Base-by-base conservation (phyloP, 73 alveolate genomes). In the Paramecium octaurelia region DNA sequence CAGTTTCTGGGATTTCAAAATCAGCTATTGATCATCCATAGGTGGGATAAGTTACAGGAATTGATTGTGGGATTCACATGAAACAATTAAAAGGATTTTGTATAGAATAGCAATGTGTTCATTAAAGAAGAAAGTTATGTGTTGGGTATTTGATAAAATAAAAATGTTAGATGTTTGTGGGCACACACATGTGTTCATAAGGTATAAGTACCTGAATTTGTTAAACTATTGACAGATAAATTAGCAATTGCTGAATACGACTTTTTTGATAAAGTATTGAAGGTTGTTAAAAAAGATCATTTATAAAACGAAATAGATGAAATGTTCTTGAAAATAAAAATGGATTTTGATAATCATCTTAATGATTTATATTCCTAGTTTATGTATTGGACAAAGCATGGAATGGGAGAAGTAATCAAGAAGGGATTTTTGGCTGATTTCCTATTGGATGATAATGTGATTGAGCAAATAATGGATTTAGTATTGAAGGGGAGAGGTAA, bases 311-410 rank as follows among this genome's bases (percentile, higher is more conserved):
- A 80, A 80, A 80, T 80, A 9, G 91, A 80, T 46, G 91, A 80
- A 21, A 24, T 80, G 57, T 80, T 80, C 44, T 46, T 80, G 43
- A 80, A 80, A 48, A 80, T 80, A 31, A 80, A 80, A 48, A 80
- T 80, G 77, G 91, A 80, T 80, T 80, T 80, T 35, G 91, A 80
- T 43, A 80, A 23, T 80, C 75, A 80, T 80, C 44, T 80, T 8
- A 40, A 80, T 80, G 91, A 80, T 80, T 64, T 80, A 38, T 80
- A 44, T 21, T 80, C 91, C 9, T 80, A 80, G 12, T 80, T 80
- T 43, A 80, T 80, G 91, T 80, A 64, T 59, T 80, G 91, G 91
- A 80, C 91, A 20, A 80, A 48, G 16, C 91, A 80, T 80, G 91
- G 91, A 29, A 80, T 80, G 91, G 76, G 91, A 2, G 57, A 46